These are phyloP conservation scores for Cladosporium velox DNA, from an alignment of 2,329 filamentous ascomycete genomes.

Conservation along the genomic window DNA sequence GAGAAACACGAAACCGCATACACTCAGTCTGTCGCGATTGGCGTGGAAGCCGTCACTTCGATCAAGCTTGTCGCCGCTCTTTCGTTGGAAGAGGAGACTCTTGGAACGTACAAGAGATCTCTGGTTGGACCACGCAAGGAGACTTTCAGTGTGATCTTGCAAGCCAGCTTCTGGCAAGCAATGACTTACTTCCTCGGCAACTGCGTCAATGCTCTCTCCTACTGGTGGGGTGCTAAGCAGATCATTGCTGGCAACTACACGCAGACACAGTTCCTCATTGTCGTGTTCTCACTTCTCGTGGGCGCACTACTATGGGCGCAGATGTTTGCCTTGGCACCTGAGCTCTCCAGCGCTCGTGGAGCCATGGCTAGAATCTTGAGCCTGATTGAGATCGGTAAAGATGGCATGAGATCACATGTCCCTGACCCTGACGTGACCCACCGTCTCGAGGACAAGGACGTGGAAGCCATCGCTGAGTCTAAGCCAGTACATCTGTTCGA, in stretches of 20 bases:
- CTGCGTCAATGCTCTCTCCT: conserved; percentile 72
- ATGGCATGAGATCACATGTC: conserved; percentile 9
- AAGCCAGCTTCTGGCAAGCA: conserved; percentile 63
- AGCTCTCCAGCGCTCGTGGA: conserved; percentile 66
- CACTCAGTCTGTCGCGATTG: conserved; percentile 53
- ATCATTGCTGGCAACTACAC: conserved; percentile 67
- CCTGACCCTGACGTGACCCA: conserved; percentile 26
- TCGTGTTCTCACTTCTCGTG: conserved; percentile 70
- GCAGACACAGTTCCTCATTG: conserved; percentile 70
- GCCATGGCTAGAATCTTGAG: conserved; percentile 60
- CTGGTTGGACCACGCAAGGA: conserved; percentile 29
- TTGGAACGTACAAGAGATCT: conserved; percentile 49
- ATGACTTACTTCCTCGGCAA: conserved; percentile 63
- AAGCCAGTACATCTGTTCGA: conserved; percentile 28
- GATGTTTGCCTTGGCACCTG: conserved; percentile 73
- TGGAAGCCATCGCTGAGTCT: conserved; percentile 15
- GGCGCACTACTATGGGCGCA: conserved; percentile 73
- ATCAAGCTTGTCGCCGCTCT: conserved; percentile 56
- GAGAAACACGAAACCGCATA: conserved; percentile 55
- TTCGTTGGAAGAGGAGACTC: conserved; percentile 53
- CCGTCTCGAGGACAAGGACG: conserved; percentile 23
- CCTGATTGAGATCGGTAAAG: conserved; percentile 51
- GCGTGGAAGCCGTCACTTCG: conserved; percentile 53
- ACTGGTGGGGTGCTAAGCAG: conserved; percentile 74
- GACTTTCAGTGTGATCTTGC: conserved; percentile 31